Evolutionary conservation across 164 flowering plant genomes (phyloP).

Genomic region (Echeveria elegans): DNA sequence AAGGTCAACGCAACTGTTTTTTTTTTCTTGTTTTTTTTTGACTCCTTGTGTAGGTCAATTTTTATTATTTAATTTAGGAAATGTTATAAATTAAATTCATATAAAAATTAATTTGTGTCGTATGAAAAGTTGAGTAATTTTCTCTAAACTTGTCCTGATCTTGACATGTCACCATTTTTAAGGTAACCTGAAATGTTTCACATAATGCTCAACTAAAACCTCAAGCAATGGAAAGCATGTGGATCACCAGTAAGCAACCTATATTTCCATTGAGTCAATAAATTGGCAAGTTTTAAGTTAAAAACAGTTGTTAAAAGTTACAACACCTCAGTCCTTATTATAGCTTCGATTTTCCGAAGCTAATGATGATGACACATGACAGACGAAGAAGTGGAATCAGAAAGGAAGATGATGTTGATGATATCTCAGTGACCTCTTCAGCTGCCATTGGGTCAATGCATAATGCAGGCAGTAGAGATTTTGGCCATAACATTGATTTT

Average conservation of each 20-base stretch:
- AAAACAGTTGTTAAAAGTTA: slow-evolving; percentile 40
- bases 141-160: slow-evolving; percentile 13
- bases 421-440: slow-evolving; percentile 27
- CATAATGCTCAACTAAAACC: not conserved
- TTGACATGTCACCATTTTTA: slow-evolving; percentile 12
- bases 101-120: no score
- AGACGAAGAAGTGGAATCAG: slow-evolving; percentile 33
- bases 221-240: slow-evolving; percentile 40
- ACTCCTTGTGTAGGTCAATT: no score
- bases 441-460: slow-evolving; percentile 56
- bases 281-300: slow-evolving; percentile 42
- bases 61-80: no score
- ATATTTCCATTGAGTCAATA: slow-evolving; percentile 11
- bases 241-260: slow-evolving; percentile 36
- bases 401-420: slow-evolving; percentile 40
- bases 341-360: slow-evolving; percentile 1
- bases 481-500: slow-evolving; percentile 69
- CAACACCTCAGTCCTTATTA: slow-evolving; percentile 14
- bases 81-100: no score
- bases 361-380: no score
- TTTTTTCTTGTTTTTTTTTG: no score
- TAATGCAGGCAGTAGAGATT: slow-evolving; percentile 59
- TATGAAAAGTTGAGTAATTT: not conserved
- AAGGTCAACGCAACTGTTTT: no score
- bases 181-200: slow-evolving; percentile 4